Evolutionary conservation across 2,329 filamentous ascomycete genomes (phyloP), one percentile per base, ranked within the genome.

Genomic region (Botryotinia convoluta): DNA sequence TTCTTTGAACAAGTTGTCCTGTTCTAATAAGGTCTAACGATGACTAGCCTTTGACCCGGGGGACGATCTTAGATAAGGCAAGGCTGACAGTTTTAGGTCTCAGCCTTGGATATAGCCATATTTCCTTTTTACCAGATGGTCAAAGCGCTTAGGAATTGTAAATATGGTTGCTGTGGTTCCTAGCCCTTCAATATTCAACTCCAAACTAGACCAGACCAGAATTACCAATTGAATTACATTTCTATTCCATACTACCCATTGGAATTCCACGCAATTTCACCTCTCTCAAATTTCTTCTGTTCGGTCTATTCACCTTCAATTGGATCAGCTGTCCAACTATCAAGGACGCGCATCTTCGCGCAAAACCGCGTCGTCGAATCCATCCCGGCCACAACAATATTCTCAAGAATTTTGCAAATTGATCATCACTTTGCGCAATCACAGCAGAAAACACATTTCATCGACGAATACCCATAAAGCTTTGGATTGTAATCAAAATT

Each of bases 1-100:
- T 54, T 70, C 54, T 61, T 51, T 60, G 62, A 72, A 45, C 71
- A 69, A 68, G 48, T 69, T 72, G 71, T 72, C 71, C 71, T 68
- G 45, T 72, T 67, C 69, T 57, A 18, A 54, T 35, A 32, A 54
- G 48, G 26, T 65, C 62, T 42, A 32, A 35, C 29, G 39, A 54
- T 67, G 39, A 42, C 20, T 62, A 70, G 45, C 59, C 48, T 65
- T 10, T n/a, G 51, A 20, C 20, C 68, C 29, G 51, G 35, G 29
- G 29, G 37, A 26, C 39, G 12, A 26, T 26, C 22, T 45, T 51
- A 37, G 10, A 37, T 51, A 39, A 69, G 48, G 65, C 65, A 29
- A 57, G 51, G 51, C 51, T 57, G 51, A 57, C 51, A 32, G 51
- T 12, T 9, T 57, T 2, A 16, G 6, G 26, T 57, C 29, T 57